These are phyloP conservation scores for Neopestalotiopsis sp. DNA, from an alignment of 2,329 filamentous ascomycete genomes.

Conservation along the genomic window DNA sequence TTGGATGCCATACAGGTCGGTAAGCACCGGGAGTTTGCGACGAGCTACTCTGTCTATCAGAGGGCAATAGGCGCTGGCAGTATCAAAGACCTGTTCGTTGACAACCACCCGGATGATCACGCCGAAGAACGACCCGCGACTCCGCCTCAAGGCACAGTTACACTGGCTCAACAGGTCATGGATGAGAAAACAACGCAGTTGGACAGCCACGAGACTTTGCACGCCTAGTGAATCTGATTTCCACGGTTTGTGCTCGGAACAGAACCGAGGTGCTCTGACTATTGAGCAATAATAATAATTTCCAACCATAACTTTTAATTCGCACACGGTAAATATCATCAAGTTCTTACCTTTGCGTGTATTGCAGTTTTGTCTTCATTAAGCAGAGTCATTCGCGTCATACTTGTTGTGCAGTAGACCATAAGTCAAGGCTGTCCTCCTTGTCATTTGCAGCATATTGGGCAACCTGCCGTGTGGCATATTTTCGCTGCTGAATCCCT, in stretches of 20 bases:
- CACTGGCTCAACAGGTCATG: slow-evolving; percentile 57
- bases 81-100: slow-evolving; percentile 56
- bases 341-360: no score
- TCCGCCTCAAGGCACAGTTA: slow-evolving; percentile 45
- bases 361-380: no score
- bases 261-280: not conserved
- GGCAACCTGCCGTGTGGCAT: not conserved
- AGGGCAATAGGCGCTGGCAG: slow-evolving; percentile 52
- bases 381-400: no score
- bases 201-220: slow-evolving; percentile 39
- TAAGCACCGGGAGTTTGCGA: slow-evolving; percentile 55
- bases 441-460: not conserved
- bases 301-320: not conserved
- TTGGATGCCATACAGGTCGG: slow-evolving; percentile 60
- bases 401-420: no score
- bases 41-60: slow-evolving; percentile 58
- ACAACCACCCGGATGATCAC: slow-evolving; percentile 37
- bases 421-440: no score
- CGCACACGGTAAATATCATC: no score
- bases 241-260: not conserved
- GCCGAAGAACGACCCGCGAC: slow-evolving; percentile 29
- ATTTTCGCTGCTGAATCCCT: slow-evolving; percentile 1
- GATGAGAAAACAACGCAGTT: slow-evolving; percentile 57
- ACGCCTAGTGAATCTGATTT: not conserved
- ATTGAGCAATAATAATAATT: not conserved